These are phyloP conservation scores for Pseudopithomyces maydicus DNA, from an alignment of 2,329 filamentous ascomycete genomes.

Conservation along the genomic window DNA sequence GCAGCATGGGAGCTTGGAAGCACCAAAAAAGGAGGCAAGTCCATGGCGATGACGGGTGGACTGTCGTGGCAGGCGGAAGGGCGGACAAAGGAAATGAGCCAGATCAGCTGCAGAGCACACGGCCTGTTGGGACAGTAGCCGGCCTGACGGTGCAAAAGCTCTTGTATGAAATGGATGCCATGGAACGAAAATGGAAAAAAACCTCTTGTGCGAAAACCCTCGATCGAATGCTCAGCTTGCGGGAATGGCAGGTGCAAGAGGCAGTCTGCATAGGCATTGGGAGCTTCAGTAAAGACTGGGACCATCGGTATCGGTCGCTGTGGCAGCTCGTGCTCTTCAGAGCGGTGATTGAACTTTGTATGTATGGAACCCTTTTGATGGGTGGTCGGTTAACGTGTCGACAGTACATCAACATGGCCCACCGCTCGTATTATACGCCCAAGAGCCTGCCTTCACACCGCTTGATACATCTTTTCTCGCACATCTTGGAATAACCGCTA, in stretches of 20 bases:
- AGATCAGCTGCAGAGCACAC: constrained; percentile 9
- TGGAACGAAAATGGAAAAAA: constrained; percentile 31
- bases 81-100: constrained; percentile 4
- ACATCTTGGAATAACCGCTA: constrained; percentile 24
- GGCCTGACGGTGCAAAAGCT: constrained; percentile 34
- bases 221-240: constrained; percentile 15
- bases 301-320: constrained; percentile 36
- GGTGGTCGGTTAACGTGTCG: neutral
- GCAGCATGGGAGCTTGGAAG: constrained; percentile 7
- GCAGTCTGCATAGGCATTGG: constrained; percentile 45
- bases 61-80: constrained; percentile 26
- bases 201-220: constrained; percentile 29
- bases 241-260: constrained; percentile 16
- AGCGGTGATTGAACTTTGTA: constrained; percentile 23
- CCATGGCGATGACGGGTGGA: constrained; percentile 42
- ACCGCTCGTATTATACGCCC: constrained; percentile 30
- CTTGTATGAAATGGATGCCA: constrained; percentile 22
- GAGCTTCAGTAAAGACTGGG: constrained; percentile 43
- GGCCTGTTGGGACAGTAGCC: constrained; percentile 22
- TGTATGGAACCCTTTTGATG: neutral
- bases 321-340: constrained; percentile 47
- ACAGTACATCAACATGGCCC: constrained; percentile 9
- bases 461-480: constrained; percentile 37
- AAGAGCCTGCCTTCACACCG: constrained; percentile 43
- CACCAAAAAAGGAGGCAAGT: constrained; percentile 39